Base-by-base conservation (phyloP, 495 filamentous ascomycete genomes). In the Cudoniella acicularis region DNA sequence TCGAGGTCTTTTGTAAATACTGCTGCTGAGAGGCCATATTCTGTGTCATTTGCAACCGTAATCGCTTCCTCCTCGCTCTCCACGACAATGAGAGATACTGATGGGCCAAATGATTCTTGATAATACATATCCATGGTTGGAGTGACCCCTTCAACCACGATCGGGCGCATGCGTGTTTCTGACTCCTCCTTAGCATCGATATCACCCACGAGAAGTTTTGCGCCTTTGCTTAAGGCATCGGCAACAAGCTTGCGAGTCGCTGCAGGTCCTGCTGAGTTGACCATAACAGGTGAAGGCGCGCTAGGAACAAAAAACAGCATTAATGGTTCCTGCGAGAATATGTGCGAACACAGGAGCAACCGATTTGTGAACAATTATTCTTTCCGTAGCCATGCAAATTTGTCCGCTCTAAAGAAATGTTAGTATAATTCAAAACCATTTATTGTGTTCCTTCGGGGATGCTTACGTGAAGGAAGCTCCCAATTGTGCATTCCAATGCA, bases 351-450 rank as follows among this genome's bases (percentile, higher is more conserved):
- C n/a, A n/a, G n/a, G n/a, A n/a, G n/a, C n/a, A n/a, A n/a, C n/a
- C n/a, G 79, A 75, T 30, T 82, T 81, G 70, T 92, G 87, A 25
- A 95, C 88, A 17, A 96, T 71, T 67, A 96, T 89, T 24, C 87
- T 83, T 74, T 96, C 92, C 0, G 91, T 95, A 1, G 86, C 82
- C 92, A 96, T 93, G 76, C 92, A 96, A 54, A 94, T 83, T 76
- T 96, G 92, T 1, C 92, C 92, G 25, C 40, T 27, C 49, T 52
- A 26, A 16, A 20, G 13, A 1, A 17, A 13, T 13, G 10, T 27
- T n/a, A 23, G 20, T 36, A 9, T 26, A 23, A 36, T 13, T 17
- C n/a, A 2, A 3, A 52, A 36, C 49, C 8, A 17, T 10, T 22
- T 3, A 22, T n/a, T n/a, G n/a, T n/a, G n/a, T n/a, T 6, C 8